Percentiles rank a stretch among this genome's conserved stretches.
Evolutionary conservation across 805 yeast species (phyloP).

Genomic region (Allodekkera sacchari): DNA sequence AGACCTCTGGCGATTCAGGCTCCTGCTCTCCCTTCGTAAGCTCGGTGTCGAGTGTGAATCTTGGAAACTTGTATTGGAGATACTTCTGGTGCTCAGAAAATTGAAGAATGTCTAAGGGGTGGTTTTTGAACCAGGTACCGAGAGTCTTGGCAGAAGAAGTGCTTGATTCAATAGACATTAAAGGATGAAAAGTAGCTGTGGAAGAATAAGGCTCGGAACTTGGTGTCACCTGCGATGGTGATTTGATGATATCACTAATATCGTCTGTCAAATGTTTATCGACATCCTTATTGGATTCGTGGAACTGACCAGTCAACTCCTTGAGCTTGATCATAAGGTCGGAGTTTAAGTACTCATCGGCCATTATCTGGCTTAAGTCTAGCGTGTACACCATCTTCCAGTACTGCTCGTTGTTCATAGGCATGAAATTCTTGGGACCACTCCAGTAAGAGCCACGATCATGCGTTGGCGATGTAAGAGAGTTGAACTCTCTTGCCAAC

Average conservation of each 20-base stretch:
- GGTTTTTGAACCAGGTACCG: constrained; percentile 8
- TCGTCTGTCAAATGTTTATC: constrained; percentile 4
- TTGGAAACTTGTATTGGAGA: constrained; percentile 8
- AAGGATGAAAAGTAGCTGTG: constrained; percentile 1
- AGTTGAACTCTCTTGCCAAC: constrained; percentile 19
- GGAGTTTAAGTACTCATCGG: constrained; percentile 11
- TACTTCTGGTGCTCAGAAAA: constrained; percentile 10
- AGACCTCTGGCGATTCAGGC: background rate
- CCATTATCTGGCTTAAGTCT: constrained; percentile 12
- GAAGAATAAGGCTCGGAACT: background rate
- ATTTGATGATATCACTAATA: constrained; percentile 7
- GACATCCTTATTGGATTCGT: constrained; percentile 2
- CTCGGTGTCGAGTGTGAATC: constrained; percentile 4
- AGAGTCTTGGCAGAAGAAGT: constrained; percentile 5
- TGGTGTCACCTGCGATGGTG: background rate
- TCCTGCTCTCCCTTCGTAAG: background rate
- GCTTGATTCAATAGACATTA: background rate
- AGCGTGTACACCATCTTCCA: constrained; percentile 17
- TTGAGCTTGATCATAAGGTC: constrained; percentile 8
- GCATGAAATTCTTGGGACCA: constrained; percentile 40
- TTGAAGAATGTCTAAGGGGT: constrained; percentile 11
- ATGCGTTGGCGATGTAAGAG: constrained; percentile 25
- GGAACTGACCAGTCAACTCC: constrained; percentile 4
- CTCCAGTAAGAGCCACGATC: constrained; percentile 35
- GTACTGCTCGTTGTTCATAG: constrained; percentile 30